Evolutionary conservation across 768 basidiomycete species (phyloP).

Genomic region (Pleurotus djamor): DNA sequence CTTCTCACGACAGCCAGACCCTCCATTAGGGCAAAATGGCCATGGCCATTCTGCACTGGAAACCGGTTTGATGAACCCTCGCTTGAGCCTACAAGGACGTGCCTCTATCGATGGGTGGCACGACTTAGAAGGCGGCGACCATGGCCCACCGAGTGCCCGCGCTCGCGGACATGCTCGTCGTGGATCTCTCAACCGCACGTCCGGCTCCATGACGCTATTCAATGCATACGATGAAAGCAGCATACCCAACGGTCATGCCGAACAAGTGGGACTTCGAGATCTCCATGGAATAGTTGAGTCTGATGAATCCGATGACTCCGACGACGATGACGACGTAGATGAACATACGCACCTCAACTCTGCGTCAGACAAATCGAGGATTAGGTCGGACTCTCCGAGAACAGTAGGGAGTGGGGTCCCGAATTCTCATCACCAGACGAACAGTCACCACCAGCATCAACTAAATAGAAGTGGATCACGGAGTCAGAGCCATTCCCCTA

Average conservation of each 20-base stretch:
- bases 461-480: conserved; percentile 35
- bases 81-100: conserved; percentile 78
- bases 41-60: conserved; percentile 53
- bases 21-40: conserved; percentile 34
- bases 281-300: conserved; percentile 70
- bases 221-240: conserved; percentile 69
- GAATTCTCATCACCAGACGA: too few species aligned
- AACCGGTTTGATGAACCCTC: conserved; percentile 70
- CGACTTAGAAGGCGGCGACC: conserved; percentile 25
- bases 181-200: conserved; percentile 63
- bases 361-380: conserved; percentile 15
- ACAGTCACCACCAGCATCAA: background rate
- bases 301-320: conserved; percentile 39
- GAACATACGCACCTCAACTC: conserved; percentile 37
- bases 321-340: conserved; percentile 44
- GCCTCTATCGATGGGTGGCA: conserved; percentile 78
- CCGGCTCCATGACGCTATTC: conserved; percentile 66
- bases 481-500: conserved; percentile 56
- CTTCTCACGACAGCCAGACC: conserved; percentile 61
- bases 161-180: conserved; percentile 57
- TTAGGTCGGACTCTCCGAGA: conserved; percentile 7
- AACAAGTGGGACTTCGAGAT: conserved; percentile 55
- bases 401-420: conserved; percentile 2
- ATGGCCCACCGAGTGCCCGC: conserved; percentile 26
- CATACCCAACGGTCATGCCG: conserved; percentile 14